A percentile compares a stretch with the other conserved stretches of the same genome.
Conservation (phyloP, 2,329 filamentous ascomycete species). For the Exophiala aquamarina region DNA sequence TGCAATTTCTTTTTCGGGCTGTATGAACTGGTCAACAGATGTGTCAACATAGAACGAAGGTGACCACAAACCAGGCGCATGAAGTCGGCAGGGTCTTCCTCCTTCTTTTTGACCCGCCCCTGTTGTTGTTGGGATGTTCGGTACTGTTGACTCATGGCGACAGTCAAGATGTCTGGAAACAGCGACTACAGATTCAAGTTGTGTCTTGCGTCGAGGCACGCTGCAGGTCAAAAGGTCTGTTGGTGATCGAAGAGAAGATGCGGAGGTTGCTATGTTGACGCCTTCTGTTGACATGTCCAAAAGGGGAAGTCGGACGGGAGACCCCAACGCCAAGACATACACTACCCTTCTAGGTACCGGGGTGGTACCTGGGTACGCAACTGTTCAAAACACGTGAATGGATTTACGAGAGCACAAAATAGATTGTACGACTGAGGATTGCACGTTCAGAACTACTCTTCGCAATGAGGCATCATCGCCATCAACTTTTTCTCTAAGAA, state of each 20-base stretch:
- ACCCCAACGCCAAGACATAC: too few relatives aligned
- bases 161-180: conserved; percentile 31
- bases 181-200: neutral
- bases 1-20: conserved; percentile 78
- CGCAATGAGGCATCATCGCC: too few relatives aligned
- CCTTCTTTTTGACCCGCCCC: conserved; percentile 52
- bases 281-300: neutral
- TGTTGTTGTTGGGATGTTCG: conserved; percentile 45
- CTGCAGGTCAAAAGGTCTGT: too few relatives aligned
- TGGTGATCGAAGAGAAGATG: neutral
- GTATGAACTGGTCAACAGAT: conserved; percentile 39
- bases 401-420: too few relatives aligned
- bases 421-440: too few relatives aligned
- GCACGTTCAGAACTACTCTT: too few relatives aligned
- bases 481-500: too few relatives aligned
- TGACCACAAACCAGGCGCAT: conserved; percentile 53
- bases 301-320: conserved; percentile 2
- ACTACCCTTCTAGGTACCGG: too few relatives aligned
- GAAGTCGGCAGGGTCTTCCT: conserved; percentile 58
- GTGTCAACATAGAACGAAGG: too few relatives aligned
- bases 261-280: neutral
- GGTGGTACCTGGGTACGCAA: too few relatives aligned
- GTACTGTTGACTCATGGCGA: conserved; percentile 54
- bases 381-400: too few relatives aligned
- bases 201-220: too few relatives aligned